phyloP scores from a whole-genome alignment of 306 rosid genomes.

The Lathyrus oleraceus region DNA sequence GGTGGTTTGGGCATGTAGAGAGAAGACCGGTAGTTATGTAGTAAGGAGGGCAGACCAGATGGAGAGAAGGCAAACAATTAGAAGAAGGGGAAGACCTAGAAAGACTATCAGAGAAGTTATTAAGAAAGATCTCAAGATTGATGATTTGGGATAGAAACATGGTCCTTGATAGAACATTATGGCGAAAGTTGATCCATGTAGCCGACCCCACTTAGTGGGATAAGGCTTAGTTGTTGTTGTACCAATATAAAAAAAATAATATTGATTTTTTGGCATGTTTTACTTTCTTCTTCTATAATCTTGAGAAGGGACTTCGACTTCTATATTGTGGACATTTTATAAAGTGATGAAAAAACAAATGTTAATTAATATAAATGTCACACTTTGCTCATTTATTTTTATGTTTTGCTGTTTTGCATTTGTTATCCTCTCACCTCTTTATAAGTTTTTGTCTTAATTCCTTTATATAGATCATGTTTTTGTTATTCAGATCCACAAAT shows the following conservation, averaged over 20 bases:
- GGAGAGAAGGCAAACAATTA: too few species aligned
- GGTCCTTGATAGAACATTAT: too few species aligned
- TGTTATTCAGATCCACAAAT: slow-evolving; percentile 73
- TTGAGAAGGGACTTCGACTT: neutral
- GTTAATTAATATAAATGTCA: neutral
- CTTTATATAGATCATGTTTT: slow-evolving; percentile 21
- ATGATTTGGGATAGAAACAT: too few species aligned
- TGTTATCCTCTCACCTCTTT: slow-evolving; percentile 16
- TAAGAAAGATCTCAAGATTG: too few species aligned
- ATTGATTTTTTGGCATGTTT: neutral
- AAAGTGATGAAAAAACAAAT: slow-evolving; percentile 8
- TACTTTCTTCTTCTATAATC: slow-evolving; percentile 7
- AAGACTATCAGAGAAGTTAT: too few species aligned
- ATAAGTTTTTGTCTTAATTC: slow-evolving; percentile 1
- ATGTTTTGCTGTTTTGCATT: slow-evolving; percentile 4
- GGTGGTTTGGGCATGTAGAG: too few species aligned
- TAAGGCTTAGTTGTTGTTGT: too few species aligned
- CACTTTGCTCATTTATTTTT: neutral
- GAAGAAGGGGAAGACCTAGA: too few species aligned
- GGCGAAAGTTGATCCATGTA: too few species aligned
- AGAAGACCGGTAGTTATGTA: too few species aligned
- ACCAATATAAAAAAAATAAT: neutral
- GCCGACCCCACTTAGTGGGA: too few species aligned
- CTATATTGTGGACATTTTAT: neutral
- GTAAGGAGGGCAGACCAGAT: too few species aligned